Base-by-base conservation (phyloP, 805 yeast genomes). In the Wickerhamiella brachini region DNA sequence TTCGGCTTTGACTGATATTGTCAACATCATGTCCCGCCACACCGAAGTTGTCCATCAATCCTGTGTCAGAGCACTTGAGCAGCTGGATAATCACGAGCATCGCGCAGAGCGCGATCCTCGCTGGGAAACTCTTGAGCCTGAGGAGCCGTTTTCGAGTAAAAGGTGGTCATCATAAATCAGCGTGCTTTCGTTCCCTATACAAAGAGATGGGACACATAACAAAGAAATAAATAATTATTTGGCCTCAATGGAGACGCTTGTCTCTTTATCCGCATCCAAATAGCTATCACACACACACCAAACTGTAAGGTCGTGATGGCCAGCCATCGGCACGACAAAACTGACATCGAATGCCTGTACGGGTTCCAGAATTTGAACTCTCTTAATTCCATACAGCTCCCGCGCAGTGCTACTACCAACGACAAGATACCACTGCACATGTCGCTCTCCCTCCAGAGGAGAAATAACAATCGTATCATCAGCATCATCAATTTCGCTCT, bases 231-330 rank as follows among this genome's bases (percentile, higher is more conserved):
- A 29, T 29, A 29, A 9, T 20, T 41, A 41, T 13, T 13, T 21
- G 20, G 13, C 18, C 6, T 22, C 24, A 20, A 38, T 18, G 7
- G 73, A 76, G 47, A 83, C 69, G 10, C 71, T 64, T 22, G 81
- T 74, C 67, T 90, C 95, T 64, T 85, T 85, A 63, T 90, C 98
- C 2, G 88, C 94, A 62, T 89, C 97, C n/a, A 86, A 61, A 59
- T 89, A 90, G 0, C 95, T 81, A 60, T 89, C 97, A 67, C 96
- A 84, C 63, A 89, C 77, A 61, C 90, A 80, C 95, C 95, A 89
- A 1, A 87, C 68, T 0, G 80, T 76, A 23, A 89, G 65, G 0
- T 78, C 68, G 53, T 85, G 77, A 24, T 73, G 75, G 13, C 50
- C 22, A 17, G 15, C 4, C 20, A 10, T 15, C 1, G 51, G 51